A percentile compares a stretch with the other conserved stretches of the same genome.
Conservation (phyloP, 1,284 basidiomycete species). For the Fomitopsis schrenkii region DNA sequence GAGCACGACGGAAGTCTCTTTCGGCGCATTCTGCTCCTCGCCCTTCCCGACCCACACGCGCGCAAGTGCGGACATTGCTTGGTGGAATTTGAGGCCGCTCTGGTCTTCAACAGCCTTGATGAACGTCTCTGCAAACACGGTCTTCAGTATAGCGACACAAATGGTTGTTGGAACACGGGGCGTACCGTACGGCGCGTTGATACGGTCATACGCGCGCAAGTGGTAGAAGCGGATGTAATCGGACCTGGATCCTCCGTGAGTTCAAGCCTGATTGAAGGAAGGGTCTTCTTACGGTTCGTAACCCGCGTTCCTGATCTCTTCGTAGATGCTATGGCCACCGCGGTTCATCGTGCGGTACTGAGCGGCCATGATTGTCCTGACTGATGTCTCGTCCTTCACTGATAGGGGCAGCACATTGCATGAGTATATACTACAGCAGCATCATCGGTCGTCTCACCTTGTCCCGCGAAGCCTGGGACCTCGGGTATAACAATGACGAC, state of each 20-base stretch:
- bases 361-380: constrained; percentile 82
- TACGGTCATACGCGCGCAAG: constrained; percentile 85
- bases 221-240: constrained; percentile 89
- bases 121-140: constrained; percentile 36
- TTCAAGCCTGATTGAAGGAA: neutral
- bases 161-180: constrained; percentile 15
- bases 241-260: constrained; percentile 36
- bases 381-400: constrained; percentile 63
- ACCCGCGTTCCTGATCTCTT: constrained; percentile 74
- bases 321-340: constrained; percentile 84
- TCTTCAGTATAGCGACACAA: neutral
- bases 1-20: constrained; percentile 48
- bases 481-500: constrained; percentile 83
- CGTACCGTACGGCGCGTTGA: constrained; percentile 72
- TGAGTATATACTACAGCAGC: neutral
- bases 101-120: constrained; percentile 70
- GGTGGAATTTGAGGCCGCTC: constrained; percentile 77
- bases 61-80: constrained; percentile 85
- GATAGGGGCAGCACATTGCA: constrained; percentile 27
- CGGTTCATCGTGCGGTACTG: constrained; percentile 87
- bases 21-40: constrained; percentile 40
- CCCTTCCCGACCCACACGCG: constrained; percentile 71
- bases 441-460: constrained; percentile 3
- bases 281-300: constrained; percentile 68
- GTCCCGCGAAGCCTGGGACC: constrained; percentile 76